Evolutionary conservation across 371 early-diverging fungal genomes (phyloP).

Genomic region (Enterocytospora artemiae): DNA sequence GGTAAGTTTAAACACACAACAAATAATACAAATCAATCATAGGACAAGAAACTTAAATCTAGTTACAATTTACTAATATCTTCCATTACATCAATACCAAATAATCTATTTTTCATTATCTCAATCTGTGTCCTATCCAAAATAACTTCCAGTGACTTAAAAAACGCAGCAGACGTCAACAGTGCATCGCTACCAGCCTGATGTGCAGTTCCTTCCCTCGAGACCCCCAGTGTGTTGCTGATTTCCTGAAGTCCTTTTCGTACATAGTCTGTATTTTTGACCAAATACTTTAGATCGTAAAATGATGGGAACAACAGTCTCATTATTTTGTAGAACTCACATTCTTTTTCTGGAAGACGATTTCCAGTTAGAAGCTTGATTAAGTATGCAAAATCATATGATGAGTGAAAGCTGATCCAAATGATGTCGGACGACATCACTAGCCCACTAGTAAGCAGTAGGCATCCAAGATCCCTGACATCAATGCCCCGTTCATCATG

Average conservation of each 20-base stretch:
- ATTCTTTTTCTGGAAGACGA: constrained; percentile 76
- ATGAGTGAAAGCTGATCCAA: constrained; percentile 97
- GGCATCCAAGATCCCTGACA: constrained; percentile 84
- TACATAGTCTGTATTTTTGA: constrained; percentile 81
- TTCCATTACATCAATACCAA: constrained; percentile 57
- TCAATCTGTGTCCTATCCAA: constrained; percentile 67
- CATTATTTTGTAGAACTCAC: constrained; percentile 82
- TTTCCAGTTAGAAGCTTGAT: constrained; percentile 82
- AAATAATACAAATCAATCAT: too few species aligned
- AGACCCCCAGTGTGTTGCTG: constrained; percentile 76
- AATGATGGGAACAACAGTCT: constrained; percentile 83
- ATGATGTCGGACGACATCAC: constrained; percentile 78
- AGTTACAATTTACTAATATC: too few species aligned
- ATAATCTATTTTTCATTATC: constrained; percentile 43
- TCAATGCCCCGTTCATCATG: constrained; percentile 92
- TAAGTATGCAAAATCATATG: constrained; percentile 95
- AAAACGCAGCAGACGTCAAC: constrained; percentile 82
- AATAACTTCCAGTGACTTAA: constrained; percentile 79
- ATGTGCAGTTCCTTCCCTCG: constrained; percentile 89
- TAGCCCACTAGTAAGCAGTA: constrained; percentile 86
- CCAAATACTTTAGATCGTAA: constrained; percentile 93
- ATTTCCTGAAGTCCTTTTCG: constrained; percentile 96
- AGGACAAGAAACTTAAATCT: too few species aligned
- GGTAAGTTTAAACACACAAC: too few species aligned
- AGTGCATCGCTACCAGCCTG: constrained; percentile 97